Conservation (phyloP, 2,329 filamentous ascomycete species). For the Phialocephala subalpina region DNA sequence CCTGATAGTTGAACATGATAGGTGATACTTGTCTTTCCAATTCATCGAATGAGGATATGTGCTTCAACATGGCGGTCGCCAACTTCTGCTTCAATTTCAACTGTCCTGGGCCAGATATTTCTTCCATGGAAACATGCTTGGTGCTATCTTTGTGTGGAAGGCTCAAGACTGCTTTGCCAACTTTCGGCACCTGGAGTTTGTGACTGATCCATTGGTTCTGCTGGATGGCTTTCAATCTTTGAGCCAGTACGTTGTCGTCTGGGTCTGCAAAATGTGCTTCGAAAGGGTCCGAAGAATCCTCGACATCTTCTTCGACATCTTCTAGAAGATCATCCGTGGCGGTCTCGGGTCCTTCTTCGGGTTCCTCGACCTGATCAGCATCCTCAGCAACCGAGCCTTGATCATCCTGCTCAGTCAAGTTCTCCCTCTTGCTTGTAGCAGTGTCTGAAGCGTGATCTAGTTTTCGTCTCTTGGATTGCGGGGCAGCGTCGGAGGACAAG, state of each 20-base stretch:
- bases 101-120: constrained; percentile 49
- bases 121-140: constrained; percentile 32
- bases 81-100: constrained; percentile 78
- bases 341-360: constrained; percentile 55
- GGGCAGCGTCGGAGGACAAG: constrained; percentile 55
- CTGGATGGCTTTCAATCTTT: constrained; percentile 59
- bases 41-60: constrained; percentile 64
- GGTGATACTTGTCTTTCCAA: constrained; percentile 73
- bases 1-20: constrained; percentile 82
- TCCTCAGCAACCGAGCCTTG: constrained; percentile 26
- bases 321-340: constrained; percentile 45
- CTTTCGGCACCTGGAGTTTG: constrained; percentile 50
- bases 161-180: constrained; percentile 57
- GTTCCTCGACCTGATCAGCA: constrained; percentile 55
- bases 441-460: constrained; percentile 47
- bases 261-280: constrained; percentile 79
- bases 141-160: constrained; percentile 52
- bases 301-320: constrained; percentile 55
- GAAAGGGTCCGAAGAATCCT: constrained; percentile 74
- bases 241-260: constrained; percentile 66
- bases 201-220: constrained; percentile 59
- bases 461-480: constrained; percentile 65
- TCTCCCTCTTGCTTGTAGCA: constrained; percentile 18
- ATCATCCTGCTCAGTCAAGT: constrained; percentile 28
- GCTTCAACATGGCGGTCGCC: constrained; percentile 58